phyloP scores from a whole-genome alignment of 1,284 basidiomycete species.

The Dichomitus squalens region DNA sequence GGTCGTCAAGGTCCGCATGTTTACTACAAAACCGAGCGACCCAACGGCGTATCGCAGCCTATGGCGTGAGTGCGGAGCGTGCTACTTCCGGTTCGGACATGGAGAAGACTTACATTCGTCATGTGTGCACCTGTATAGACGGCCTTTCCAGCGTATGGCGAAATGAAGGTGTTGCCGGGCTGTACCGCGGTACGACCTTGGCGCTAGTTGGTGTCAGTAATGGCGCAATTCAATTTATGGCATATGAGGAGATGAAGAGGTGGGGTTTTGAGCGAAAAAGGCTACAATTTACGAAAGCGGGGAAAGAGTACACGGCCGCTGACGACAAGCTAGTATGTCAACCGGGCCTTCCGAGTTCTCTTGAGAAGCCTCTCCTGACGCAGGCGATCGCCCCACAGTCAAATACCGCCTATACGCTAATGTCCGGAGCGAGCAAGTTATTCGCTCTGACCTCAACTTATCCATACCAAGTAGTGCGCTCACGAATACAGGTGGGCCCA shows the following conservation, averaged over 20 bases:
- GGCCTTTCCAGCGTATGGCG: constrained; percentile 72
- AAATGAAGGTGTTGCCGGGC: constrained; percentile 78
- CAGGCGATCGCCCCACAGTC: constrained; percentile 55
- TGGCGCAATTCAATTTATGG: constrained; percentile 95
- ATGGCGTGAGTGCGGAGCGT: constrained; percentile 53
- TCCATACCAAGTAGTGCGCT: constrained; percentile 96
- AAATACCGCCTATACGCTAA: constrained; percentile 90
- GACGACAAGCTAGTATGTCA: constrained; percentile 86
- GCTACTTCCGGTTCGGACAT: constrained; percentile 31
- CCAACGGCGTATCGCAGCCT: constrained; percentile 78
- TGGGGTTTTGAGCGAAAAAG: constrained; percentile 83
- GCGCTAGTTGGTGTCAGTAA: constrained; percentile 95
- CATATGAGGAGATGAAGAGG: constrained; percentile 94
- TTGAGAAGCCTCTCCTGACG: neutral
- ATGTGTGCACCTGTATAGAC: constrained; percentile 49
- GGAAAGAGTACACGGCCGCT: constrained; percentile 65
- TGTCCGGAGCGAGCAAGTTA: constrained; percentile 91
- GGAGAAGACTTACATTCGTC: neutral
- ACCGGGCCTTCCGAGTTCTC: neutral
- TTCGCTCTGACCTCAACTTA: constrained; percentile 88
- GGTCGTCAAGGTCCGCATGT: constrained; percentile 98
- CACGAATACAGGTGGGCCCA: constrained; percentile 82
- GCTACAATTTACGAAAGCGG: constrained; percentile 57
- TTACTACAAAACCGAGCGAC: constrained; percentile 74
- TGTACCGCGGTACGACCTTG: constrained; percentile 88